Evolutionary conservation across 257 asterid species (phyloP).

Genomic region (Plectranthus barbatus): DNA sequence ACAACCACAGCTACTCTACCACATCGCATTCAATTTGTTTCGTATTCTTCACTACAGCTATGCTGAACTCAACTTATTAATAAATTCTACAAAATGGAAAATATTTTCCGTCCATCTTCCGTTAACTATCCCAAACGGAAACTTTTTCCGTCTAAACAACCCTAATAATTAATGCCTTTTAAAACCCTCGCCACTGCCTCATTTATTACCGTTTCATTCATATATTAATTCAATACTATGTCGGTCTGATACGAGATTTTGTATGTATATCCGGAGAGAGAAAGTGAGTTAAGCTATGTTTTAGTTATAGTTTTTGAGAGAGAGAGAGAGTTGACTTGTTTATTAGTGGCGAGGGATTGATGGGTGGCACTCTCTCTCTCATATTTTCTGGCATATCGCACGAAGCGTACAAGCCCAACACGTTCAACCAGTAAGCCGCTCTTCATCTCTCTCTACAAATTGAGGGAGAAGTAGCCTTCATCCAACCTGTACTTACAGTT

Average conservation of each 20-base stretch:
- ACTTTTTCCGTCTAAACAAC: background rate
- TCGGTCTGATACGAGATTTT: background rate
- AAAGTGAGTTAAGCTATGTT: background rate
- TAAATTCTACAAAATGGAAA: too few species aligned
- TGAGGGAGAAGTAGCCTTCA: background rate
- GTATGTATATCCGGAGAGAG: constrained; percentile 11
- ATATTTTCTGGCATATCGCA: background rate
- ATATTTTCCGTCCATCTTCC: background rate
- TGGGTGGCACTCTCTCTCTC: background rate
- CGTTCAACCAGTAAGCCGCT: background rate
- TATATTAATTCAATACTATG: background rate
- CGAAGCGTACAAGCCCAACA: background rate
- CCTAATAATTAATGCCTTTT: constrained; percentile 5
- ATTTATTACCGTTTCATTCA: constrained; percentile 8
- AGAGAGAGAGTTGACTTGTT: constrained; percentile 27
- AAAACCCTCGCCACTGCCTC: constrained; percentile 15
- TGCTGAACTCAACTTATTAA: too few species aligned
- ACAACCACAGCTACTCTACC: too few species aligned
- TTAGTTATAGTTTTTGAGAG: constrained; percentile 5
- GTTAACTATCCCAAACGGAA: background rate
- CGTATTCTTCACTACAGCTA: too few species aligned
- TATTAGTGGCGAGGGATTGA: background rate
- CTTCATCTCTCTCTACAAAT: constrained; percentile 15
- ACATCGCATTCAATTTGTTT: too few species aligned
- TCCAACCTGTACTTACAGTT: constrained; percentile 18